Conservation (phyloP, 2,329 filamentous ascomycete species). For the Xylariaceae sp. region DNA sequence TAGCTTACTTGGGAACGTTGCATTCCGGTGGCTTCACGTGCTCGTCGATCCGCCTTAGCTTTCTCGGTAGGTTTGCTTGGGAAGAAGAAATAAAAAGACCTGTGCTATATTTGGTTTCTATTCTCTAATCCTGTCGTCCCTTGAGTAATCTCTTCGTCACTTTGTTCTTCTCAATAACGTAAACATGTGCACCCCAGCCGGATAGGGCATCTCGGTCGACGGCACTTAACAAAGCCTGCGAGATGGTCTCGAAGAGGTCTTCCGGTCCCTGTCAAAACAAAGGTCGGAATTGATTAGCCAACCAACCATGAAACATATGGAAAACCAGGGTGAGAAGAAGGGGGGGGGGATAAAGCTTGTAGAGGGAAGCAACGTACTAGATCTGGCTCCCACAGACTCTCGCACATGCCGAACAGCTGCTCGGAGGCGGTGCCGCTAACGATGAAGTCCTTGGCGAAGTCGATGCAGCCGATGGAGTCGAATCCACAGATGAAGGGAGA, state of each 20-base stretch:
- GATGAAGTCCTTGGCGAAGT: conserved; percentile 99
- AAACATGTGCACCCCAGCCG: conserved; percentile 97
- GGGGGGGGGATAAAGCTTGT: background rate
- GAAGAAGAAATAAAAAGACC: background rate
- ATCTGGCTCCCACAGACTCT: conserved; percentile 96
- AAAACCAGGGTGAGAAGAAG: background rate
- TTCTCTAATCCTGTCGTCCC: conserved; percentile 80
- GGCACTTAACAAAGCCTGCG: conserved; percentile 89
- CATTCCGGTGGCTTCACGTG: background rate
- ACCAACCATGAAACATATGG: background rate
- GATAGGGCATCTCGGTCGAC: conserved; percentile 95
- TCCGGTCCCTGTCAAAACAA: conserved; percentile 62
- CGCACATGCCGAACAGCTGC: conserved; percentile 97
- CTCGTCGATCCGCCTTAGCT: background rate
- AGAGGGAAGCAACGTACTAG: conserved; percentile 55
- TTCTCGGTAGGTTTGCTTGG: no score
- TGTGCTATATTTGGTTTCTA: background rate
- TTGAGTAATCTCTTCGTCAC: conserved; percentile 98
- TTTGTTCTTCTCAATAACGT: conserved; percentile 99
- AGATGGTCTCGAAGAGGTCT: conserved; percentile 96
- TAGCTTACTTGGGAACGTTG: conserved; percentile 7
- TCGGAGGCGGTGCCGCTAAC: conserved; percentile 94
- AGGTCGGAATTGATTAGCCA: conserved; percentile 2
- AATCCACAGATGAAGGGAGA: conserved; percentile 98
- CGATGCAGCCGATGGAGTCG: conserved; percentile 98